Conservation (phyloP, 148 eudicot genomes). For the Camellia granthamiana region DNA sequence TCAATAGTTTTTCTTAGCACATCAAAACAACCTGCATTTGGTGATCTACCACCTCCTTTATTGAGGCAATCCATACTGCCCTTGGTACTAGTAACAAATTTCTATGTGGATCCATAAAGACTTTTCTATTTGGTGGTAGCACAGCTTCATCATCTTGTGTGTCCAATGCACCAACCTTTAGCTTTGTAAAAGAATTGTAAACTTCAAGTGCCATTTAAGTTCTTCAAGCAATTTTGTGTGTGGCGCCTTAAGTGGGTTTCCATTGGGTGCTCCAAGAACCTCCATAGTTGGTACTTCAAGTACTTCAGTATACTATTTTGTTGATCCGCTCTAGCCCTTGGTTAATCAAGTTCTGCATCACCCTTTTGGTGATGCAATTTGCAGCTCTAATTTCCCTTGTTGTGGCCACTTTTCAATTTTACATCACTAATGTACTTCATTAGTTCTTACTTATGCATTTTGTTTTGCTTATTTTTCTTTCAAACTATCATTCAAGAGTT, state of each 20-base stretch:
- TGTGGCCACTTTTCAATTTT: not conserved
- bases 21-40: not conserved
- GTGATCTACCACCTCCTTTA: not conserved
- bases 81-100: not conserved
- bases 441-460: not conserved
- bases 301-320: not conserved
- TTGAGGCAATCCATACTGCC: not conserved
- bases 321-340: not conserved
- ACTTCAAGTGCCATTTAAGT: not conserved
- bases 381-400: not conserved
- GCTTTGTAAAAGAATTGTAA: not conserved
- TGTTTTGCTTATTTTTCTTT: not conserved
- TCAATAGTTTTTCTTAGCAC: not conserved
- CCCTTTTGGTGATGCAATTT: not conserved
- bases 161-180: not conserved
- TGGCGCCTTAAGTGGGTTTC: no score
- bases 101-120: not conserved
- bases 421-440: no score
- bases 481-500: not conserved
- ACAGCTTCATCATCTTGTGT: not conserved
- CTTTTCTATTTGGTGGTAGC: not conserved
- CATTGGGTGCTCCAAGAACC: not conserved
- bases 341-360: not conserved
- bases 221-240: not conserved
- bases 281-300: not conserved